phyloP scores from a whole-genome alignment of 768 basidiomycete species.

The Lactarius akahatsu region DNA sequence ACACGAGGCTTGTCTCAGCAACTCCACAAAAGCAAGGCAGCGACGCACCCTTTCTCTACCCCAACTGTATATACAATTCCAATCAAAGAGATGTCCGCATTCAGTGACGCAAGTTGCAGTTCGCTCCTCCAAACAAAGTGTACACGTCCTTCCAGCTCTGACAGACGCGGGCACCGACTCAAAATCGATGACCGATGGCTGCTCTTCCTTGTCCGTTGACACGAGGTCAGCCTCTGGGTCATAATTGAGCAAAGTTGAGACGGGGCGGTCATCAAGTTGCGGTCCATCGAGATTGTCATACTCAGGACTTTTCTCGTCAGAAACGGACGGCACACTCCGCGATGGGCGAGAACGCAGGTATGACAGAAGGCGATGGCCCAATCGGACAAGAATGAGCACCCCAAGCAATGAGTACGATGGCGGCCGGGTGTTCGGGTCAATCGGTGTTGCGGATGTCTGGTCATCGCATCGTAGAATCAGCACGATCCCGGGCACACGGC shows the following conservation, averaged over 20 bases:
- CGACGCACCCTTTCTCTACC: constrained; percentile 74
- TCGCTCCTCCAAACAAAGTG: constrained; percentile 82
- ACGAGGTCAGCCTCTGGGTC: constrained; percentile 54
- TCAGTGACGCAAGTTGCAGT: constrained; percentile 81
- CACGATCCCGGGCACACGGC: not conserved
- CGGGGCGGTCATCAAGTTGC: constrained; percentile 58
- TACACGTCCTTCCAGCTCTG: constrained; percentile 68
- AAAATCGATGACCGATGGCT: constrained; percentile 64
- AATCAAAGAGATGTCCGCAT: constrained; percentile 88
- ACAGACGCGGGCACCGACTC: constrained; percentile 49
- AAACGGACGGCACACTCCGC: constrained; percentile 23
- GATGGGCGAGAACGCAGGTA: constrained; percentile 41
- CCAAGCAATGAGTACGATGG: constrained; percentile 89
- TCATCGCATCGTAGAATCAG: constrained; percentile 4
- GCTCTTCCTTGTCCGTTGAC: constrained; percentile 67
- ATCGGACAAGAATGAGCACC: constrained; percentile 62
- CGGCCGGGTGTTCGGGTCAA: constrained; percentile 67
- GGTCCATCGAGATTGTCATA: constrained; percentile 40
- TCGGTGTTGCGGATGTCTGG: constrained; percentile 72
- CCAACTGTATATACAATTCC: constrained; percentile 88
- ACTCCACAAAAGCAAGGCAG: constrained; percentile 2
- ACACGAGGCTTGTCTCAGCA: constrained; percentile 17
- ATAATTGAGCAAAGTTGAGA: constrained; percentile 55
- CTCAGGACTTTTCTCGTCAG: constrained; percentile 39
- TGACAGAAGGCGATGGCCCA: constrained; percentile 58